phyloP scores from a whole-genome alignment of 495 filamentous ascomycete species.

The Thermothielavioides terrestris region DNA sequence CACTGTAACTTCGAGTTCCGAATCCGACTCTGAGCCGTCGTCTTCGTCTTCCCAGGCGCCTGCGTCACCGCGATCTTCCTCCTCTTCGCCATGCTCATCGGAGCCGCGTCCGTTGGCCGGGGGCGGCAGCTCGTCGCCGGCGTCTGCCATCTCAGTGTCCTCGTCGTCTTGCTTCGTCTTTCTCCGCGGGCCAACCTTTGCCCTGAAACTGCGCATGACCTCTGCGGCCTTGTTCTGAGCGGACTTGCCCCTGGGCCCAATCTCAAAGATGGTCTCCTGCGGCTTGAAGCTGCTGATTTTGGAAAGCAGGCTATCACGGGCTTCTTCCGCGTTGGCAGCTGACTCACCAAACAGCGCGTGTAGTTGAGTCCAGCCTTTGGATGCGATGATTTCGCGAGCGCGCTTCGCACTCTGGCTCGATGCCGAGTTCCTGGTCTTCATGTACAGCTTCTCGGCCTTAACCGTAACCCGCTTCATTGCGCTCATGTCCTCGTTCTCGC shows the following conservation, averaged over 20 bases:
- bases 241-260: constrained; percentile 58
- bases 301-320: constrained; percentile 75
- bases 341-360: constrained; percentile 71
- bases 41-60: constrained; percentile 47
- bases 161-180: constrained; percentile 24
- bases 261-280: constrained; percentile 88
- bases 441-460: constrained; percentile 91
- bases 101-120: constrained; percentile 6
- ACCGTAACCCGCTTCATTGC: constrained; percentile 59
- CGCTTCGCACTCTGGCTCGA: constrained; percentile 81
- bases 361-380: constrained; percentile 57
- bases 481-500: constrained; percentile 64
- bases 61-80: constrained; percentile 37
- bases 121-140: constrained; percentile 24
- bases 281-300: constrained; percentile 80
- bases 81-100: constrained; percentile 27
- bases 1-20: constrained; percentile 77
- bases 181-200: constrained; percentile 48
- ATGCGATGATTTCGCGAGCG: constrained; percentile 60
- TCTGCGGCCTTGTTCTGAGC: constrained; percentile 64
- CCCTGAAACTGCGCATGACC: constrained; percentile 60
- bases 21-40: constrained; percentile 55
- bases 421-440: constrained; percentile 79
- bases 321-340: constrained; percentile 51
- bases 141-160: constrained; percentile 30